phyloP scores from a whole-genome alignment of 306 rosid species.

The Chamaecrista fasciculata region DNA sequence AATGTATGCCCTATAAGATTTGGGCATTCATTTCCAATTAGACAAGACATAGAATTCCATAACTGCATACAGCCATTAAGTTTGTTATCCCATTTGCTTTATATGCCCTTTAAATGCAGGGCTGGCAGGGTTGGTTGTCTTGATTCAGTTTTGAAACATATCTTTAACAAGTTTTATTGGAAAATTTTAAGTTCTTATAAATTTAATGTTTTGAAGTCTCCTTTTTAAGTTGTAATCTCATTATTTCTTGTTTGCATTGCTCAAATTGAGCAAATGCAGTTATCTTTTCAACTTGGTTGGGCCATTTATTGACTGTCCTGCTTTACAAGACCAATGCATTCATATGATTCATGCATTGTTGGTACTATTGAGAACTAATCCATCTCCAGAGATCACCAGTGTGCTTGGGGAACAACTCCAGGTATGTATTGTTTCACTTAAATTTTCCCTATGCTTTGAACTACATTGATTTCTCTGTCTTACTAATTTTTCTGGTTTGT shows the following conservation, averaged over 20 bases:
- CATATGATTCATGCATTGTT: slow-evolving; percentile 58
- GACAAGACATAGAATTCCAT: neutral
- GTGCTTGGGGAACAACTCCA: slow-evolving; percentile 91
- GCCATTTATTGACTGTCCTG: slow-evolving; percentile 52
- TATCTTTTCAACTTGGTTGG: slow-evolving; percentile 85
- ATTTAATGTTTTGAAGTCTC: neutral
- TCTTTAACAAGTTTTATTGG: neutral
- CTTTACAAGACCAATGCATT: slow-evolving; percentile 83
- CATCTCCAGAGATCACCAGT: slow-evolving; percentile 48
- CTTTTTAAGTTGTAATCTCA: neutral
- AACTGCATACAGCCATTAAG: neutral
- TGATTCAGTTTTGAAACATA: neutral
- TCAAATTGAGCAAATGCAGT: slow-evolving; percentile 50
- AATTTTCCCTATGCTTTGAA: slow-evolving; percentile 4
- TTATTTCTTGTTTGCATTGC: slow-evolving; percentile 17
- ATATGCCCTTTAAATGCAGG: too few species aligned
- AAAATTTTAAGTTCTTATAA: slow-evolving; percentile 1
- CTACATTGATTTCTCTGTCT: slow-evolving; percentile 1
- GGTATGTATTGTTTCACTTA: slow-evolving; percentile 38
- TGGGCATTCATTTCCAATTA: neutral
- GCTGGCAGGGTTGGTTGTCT: neutral
- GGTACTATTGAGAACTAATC: slow-evolving; percentile 36
- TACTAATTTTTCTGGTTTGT: slow-evolving; percentile 26
- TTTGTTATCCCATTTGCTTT: too few species aligned
- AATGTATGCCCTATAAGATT: neutral